Base-by-base conservation (phyloP, 306 rosid species). In the Lathyrus aphaca region DNA sequence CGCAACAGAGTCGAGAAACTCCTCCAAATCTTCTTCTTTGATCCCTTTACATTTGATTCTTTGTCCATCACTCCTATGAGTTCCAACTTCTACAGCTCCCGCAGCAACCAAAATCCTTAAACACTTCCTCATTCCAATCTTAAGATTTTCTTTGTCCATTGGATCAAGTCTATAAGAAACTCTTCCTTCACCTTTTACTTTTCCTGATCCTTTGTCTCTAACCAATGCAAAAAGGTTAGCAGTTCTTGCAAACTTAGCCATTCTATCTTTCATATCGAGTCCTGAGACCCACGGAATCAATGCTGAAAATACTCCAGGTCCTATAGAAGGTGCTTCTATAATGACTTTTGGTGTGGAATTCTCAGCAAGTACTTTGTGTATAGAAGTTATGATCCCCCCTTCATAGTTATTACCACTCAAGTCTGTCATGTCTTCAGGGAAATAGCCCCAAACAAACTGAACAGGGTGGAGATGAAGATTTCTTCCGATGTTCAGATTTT, bases 51-150 rank as follows among this genome's bases (percentile, higher is more conserved):
- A 87, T 60, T 75, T 83, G 14, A 90, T 72, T 77, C 83, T 88
- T 70, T 88, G 97, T 25, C 99, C 99, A 69, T 94, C 97, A 42
- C 85, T 91, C 77, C 99, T 91, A 16, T 74, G 84, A n/a, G 99
- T 94, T 0, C 99, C 99, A 12, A 94, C 96, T 76, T 94, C 99
- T 6, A 44, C 84, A 3, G 99, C 99, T 65, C 99, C 99, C 4
- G 97, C 96, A 9, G 87, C 96, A 46, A 84, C 79, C 84, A 94
- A 74, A 74, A 94, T 86, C 73, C 92, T 88, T 81, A 91, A 68
- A 14, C 92, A 85, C 64, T 79, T 77, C 62, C 99, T 84, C 30
- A 94, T 29, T 38, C 99, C 96, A 1, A 48, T 54, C 74, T 68
- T 72, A 6, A 94, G 84, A 67, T 79, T 88, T 13, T 88, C 99